Conservation (phyloP, 768 basidiomycete genomes). For the Hygrophoropsis aurantiaca region DNA sequence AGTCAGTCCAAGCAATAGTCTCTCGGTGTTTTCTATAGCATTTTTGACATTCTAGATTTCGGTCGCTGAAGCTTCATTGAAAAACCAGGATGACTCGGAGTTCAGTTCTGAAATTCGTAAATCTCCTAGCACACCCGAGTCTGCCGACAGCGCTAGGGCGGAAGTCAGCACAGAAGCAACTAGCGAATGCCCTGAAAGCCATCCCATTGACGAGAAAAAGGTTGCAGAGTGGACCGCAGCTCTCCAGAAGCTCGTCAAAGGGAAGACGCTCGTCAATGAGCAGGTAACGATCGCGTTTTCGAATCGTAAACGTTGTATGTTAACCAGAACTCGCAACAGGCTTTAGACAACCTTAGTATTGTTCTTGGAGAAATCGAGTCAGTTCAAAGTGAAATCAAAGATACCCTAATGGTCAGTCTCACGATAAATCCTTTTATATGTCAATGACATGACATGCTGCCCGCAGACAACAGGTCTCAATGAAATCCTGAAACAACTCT, state of each 20-base stretch:
- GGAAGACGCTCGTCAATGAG: slow-evolving; percentile 14
- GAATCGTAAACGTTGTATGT: too few species aligned
- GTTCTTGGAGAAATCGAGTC: slow-evolving; percentile 31
- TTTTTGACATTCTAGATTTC: too few species aligned
- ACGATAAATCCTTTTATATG: not conserved
- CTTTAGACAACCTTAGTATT: slow-evolving; percentile 24
- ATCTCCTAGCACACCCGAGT: slow-evolving; percentile 1
- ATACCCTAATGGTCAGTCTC: slow-evolving; percentile 14
- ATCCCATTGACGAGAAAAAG: slow-evolving; percentile 6
- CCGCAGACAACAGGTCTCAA: slow-evolving; percentile 18
- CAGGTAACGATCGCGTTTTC: slow-evolving; percentile 11
- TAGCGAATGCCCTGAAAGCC: slow-evolving; percentile 14
- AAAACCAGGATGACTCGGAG: too few species aligned
- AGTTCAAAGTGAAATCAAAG: slow-evolving; percentile 8
- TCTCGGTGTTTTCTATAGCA: too few species aligned
- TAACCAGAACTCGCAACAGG: too few species aligned
- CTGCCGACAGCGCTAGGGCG: not conserved
- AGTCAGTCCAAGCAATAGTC: too few species aligned
- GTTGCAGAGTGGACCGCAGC: slow-evolving; percentile 16
- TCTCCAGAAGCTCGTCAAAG: slow-evolving; percentile 32
- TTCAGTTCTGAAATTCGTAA: too few species aligned
- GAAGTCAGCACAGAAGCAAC: slow-evolving; percentile 18
- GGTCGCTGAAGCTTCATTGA: too few species aligned
- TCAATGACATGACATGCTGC: not conserved
- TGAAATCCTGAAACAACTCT: slow-evolving; percentile 21